Evolutionary conservation across 2,329 filamentous ascomycete species (phyloP), one percentile per base, ranked within the genome.

Genomic region (Clarireedia hainanense): DNA sequence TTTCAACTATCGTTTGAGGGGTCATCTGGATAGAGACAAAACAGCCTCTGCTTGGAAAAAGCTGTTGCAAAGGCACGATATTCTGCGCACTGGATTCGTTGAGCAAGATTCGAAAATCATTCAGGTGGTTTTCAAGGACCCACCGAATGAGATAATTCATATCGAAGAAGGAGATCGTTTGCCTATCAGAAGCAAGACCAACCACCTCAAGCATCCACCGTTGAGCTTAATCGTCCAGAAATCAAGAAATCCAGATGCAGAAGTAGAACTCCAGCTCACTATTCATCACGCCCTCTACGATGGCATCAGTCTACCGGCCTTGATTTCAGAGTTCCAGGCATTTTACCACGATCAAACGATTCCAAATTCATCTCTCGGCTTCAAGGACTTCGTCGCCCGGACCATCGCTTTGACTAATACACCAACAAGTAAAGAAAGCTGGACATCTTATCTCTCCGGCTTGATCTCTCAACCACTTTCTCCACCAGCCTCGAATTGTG

Each of bases 261-360:
- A n/a, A 15, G 0, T 24, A 66, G 7, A 60, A 0, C 26, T 70
- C 7, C 60, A 78, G 2, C 74, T 90, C 5, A 75, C 75, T 26
- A 85, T 96, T 4, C 91, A 96, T 60, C 91, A 97, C 68, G 88
- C 88, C 0, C 75, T 96, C 0, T 97, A 96, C 66, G 92, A 96
- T 68, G 91, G 85, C 5, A 77, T 95, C 58, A 94, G 88, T 63
- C 74, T 96, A 4, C 80, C 84, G 0, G 67, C 77, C 0, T 72
- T 95, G 5, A 73, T 90, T 23, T 67, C 76, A 14, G 71, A 78
- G 42, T 71, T 86, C 12, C 69, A 76, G 58, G 59, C 64, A 74
- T 37, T 83, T 68, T 71, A 71, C 63, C 40, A 65, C 62, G 48
- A 60, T 14, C 10, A 57, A 9, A n/a, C 34, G 24, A 2, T 59